Evolutionary conservation across 495 filamentous ascomycete species (phyloP).

Genomic region (Hyaloscypha hepaticicola): DNA sequence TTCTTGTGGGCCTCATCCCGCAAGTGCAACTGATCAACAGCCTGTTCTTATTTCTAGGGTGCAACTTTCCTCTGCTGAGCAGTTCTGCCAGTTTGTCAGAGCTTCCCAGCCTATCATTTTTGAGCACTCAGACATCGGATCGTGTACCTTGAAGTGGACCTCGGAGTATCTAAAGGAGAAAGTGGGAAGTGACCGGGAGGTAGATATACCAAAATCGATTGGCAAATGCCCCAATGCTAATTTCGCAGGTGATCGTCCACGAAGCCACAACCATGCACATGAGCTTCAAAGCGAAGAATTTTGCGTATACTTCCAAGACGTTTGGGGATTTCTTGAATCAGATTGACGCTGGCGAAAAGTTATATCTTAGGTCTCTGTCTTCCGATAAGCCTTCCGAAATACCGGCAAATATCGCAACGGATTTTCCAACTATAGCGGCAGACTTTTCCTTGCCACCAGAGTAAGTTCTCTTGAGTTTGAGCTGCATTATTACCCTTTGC

Average conservation of each 20-base stretch:
- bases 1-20: not conserved
- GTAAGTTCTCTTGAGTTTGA: conserved; percentile 14
- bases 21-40: not conserved
- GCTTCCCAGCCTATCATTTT: conserved; percentile 65
- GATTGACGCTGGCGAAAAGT: conserved; percentile 54
- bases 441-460: conserved; percentile 72
- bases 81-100: conserved; percentile 59
- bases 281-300: conserved; percentile 84
- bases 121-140: conserved; percentile 62
- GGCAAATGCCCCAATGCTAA: conserved; percentile 16
- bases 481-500: too few relatives aligned
- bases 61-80: conserved; percentile 44
- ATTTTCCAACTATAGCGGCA: conserved; percentile 66
- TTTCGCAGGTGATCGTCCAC: conserved; percentile 68
- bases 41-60: not conserved
- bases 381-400: conserved; percentile 62
- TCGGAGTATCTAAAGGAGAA: conserved; percentile 64
- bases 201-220: conserved; percentile 36
- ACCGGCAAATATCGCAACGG: conserved; percentile 63
- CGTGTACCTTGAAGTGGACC: conserved; percentile 66
- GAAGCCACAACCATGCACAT: conserved; percentile 61
- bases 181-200: conserved; percentile 63
- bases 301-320: conserved; percentile 65
- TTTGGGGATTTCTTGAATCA: conserved; percentile 69
- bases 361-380: conserved; percentile 79